phyloP scores from a whole-genome alignment of 78 protist genomes.

The Salpingoeca rosetta region DNA sequence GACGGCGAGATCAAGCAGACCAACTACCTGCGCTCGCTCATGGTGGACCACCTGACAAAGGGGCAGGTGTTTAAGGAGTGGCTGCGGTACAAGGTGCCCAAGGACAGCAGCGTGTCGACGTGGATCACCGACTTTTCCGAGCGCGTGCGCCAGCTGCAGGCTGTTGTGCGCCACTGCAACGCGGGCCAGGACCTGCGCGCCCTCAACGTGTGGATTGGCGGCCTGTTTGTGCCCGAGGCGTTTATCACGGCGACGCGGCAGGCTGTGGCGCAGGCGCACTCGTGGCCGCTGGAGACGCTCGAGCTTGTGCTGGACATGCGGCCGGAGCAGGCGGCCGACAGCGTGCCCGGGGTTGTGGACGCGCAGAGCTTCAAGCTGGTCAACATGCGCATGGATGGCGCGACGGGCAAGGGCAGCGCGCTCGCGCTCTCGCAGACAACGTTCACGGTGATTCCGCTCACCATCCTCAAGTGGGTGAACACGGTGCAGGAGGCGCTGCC shows the following conservation, averaged over 20 bases:
- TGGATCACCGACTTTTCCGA: slow-evolving; percentile 63
- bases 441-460: slow-evolving; percentile 14
- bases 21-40: slow-evolving; percentile 46
- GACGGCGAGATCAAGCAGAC: slow-evolving; percentile 57
- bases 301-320: slow-evolving; percentile 8
- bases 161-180: background rate
- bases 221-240: slow-evolving; percentile 83
- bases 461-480: slow-evolving; percentile 41
- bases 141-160: slow-evolving; percentile 10
- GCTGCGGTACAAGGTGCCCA: slow-evolving; percentile 57
- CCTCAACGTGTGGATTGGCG: slow-evolving; percentile 73
- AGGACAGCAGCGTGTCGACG: slow-evolving; percentile 20
- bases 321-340: no score
- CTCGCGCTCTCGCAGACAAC: slow-evolving; percentile 18
- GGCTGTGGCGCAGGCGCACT: slow-evolving; percentile 64
- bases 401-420: slow-evolving; percentile 19
- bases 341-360: background rate
- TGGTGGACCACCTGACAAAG: slow-evolving; percentile 28
- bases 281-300: slow-evolving; percentile 73
- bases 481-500: background rate
- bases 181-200: background rate
- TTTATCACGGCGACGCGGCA: slow-evolving; percentile 89
- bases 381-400: slow-evolving; percentile 42
- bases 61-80: slow-evolving; percentile 64
- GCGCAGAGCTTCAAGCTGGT: background rate